phyloP scores from a whole-genome alignment of 148 eudicot genomes.

The Chenopodium quinoa region DNA sequence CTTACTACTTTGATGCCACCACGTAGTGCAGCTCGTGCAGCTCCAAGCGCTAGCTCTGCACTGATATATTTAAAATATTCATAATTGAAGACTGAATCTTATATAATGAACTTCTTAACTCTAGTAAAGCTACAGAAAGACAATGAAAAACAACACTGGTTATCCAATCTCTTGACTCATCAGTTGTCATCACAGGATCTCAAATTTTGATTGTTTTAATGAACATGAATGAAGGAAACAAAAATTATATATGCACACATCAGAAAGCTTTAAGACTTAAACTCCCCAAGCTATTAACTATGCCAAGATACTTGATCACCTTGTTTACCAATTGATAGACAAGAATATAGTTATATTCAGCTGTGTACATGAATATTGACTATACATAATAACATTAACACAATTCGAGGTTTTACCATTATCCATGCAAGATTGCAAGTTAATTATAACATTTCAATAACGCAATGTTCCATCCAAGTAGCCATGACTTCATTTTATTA shows the following conservation, averaged over 20 bases:
- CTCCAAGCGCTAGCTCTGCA: constrained; percentile 74
- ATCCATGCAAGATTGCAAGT: neutral
- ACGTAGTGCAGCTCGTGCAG: constrained; percentile 71
- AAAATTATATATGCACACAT: neutral
- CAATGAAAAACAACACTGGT: neutral
- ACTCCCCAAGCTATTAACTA: neutral
- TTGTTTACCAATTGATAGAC: neutral
- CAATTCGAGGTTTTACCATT: neutral
- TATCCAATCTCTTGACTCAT: neutral
- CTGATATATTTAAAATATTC: constrained; percentile 27
- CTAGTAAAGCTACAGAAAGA: neutral
- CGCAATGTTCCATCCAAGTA: too few relatives aligned
- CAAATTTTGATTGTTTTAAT: too few relatives aligned
- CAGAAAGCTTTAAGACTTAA: neutral
- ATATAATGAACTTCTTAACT: neutral
- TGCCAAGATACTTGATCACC: neutral
- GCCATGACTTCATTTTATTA: neutral
- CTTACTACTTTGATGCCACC: constrained; percentile 79
- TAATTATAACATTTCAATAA: neutral
- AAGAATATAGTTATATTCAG: neutral
- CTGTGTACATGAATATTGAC: neutral
- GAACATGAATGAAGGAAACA: too few relatives aligned
- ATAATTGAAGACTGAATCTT: neutral
- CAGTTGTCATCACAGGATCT: too few relatives aligned
- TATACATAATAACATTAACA: neutral